phyloP scores from a whole-genome alignment of 2,329 filamentous ascomycete genomes.

The Xylariaceae sp. region DNA sequence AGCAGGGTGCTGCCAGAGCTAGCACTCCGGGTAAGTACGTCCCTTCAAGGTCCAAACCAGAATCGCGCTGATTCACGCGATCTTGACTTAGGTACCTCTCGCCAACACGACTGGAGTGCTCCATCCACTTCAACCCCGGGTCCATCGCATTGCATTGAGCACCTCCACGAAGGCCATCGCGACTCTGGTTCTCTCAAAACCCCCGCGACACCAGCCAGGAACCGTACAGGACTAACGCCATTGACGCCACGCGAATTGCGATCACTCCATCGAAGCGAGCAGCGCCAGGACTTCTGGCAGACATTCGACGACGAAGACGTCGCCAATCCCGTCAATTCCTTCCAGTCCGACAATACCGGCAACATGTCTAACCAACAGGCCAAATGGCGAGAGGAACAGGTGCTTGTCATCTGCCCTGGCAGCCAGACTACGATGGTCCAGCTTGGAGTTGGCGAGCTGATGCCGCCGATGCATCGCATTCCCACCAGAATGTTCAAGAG shows the following conservation, averaged over 20 bases:
- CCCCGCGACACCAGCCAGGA: conserved; percentile 4
- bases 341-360: neutral
- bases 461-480: conserved; percentile 79
- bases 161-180: neutral
- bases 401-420: conserved; percentile 71
- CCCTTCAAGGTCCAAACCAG: conserved; percentile 14
- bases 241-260: conserved; percentile 18
- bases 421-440: conserved; percentile 88
- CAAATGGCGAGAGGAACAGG: conserved; percentile 61
- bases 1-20: no score
- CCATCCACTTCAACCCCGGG: conserved; percentile 7
- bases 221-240: neutral
- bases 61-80: conserved; percentile 22
- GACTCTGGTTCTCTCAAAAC: neutral
- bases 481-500: conserved; percentile 94
- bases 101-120: conserved; percentile 9
- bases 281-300: neutral
- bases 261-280: conserved; percentile 16
- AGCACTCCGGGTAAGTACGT: neutral
- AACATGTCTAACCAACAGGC: conserved; percentile 51
- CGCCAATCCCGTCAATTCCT: neutral
- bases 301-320: neutral
- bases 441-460: conserved; percentile 84
- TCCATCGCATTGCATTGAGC: neutral
- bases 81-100: conserved; percentile 14